A percentile compares a stretch with the other conserved stretches of the same genome.
Evolutionary conservation across 2,329 filamentous ascomycete species (phyloP).

Genomic region (Colletotrichum sojae): DNA sequence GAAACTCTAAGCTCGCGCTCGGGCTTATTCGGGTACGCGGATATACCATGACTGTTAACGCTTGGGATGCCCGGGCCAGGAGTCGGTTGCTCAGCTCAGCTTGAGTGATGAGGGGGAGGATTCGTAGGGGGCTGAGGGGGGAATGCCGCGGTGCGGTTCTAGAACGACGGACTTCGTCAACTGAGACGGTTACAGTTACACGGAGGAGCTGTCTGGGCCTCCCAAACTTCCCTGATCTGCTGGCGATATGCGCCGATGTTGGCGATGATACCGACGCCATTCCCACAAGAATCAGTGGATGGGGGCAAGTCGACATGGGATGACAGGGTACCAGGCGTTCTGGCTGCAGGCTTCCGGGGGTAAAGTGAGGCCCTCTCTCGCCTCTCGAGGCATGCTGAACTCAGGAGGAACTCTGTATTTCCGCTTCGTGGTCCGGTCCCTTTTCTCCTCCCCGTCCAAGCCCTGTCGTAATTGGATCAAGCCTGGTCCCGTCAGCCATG

Average conservation of each 20-base stretch:
- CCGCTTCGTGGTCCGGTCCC: slow-evolving; percentile 8
- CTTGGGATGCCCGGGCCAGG: slow-evolving; percentile 11
- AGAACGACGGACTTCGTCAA: slow-evolving; percentile 15
- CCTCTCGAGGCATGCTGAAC: not conserved
- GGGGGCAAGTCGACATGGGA: slow-evolving; percentile 19
- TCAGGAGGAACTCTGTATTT: not conserved
- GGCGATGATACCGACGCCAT: slow-evolving; percentile 33
- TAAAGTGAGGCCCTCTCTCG: not conserved
- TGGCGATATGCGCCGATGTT: slow-evolving; percentile 25
- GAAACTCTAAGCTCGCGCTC: not conserved
- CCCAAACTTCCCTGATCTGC: slow-evolving; percentile 12
- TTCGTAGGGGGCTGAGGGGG: slow-evolving; percentile 7
- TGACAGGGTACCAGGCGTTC: slow-evolving; percentile 19
- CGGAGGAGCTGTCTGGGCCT: not conserved
- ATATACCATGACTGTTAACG: slow-evolving; percentile 28
- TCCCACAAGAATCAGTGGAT: not conserved
- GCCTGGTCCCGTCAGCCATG: slow-evolving; percentile 9
- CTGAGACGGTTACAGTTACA: not conserved
- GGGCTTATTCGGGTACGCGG: not conserved
- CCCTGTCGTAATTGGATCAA: slow-evolving; percentile 12
- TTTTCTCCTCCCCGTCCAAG: not conserved
- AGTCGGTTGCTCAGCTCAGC: not conserved
- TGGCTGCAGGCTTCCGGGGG: not conserved
- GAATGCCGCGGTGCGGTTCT: slow-evolving; percentile 10
- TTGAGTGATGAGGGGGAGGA: slow-evolving; percentile 14